phyloP scores from a whole-genome alignment of 2,329 filamentous ascomycete species.

The Myriosclerotinia duriaeana region DNA sequence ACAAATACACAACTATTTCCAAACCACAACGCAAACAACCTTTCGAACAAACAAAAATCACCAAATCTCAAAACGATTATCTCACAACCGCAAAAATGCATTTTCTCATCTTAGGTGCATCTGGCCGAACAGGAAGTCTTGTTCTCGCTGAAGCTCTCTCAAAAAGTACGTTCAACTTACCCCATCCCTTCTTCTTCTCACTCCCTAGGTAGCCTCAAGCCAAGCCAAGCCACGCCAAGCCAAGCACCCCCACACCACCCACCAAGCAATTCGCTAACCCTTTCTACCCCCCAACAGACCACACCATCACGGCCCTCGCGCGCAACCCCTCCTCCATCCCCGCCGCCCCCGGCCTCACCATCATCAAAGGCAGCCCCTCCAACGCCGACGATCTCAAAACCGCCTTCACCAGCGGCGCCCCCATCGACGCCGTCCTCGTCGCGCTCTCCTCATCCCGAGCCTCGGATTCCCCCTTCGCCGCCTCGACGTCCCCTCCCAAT shows the following conservation, averaged over 20 bases:
- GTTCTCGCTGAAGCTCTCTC: conserved; percentile 45
- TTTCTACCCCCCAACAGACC: conserved; percentile 39
- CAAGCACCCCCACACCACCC: neutral
- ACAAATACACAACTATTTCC: neutral
- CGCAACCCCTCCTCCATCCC: conserved; percentile 43
- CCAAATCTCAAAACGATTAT: neutral
- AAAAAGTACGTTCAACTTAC: conserved; percentile 11
- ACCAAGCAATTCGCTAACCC: conserved; percentile 18
- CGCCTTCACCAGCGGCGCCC: conserved; percentile 29
- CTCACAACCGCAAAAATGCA: conserved; percentile 41
- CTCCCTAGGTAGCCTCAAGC: no score
- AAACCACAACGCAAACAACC: neutral
- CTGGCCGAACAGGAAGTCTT: conserved; percentile 49
- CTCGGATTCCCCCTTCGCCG: conserved; percentile 50
- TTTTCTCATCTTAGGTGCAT: conserved; percentile 48
- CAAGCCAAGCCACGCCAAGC: no score
- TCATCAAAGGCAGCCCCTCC: conserved; percentile 41
- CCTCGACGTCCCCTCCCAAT: conserved; percentile 24
- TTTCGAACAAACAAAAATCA: neutral
- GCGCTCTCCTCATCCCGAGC: conserved; percentile 50
- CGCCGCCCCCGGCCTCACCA: conserved; percentile 41
- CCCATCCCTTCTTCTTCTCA: neutral
- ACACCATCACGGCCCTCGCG: conserved; percentile 49
- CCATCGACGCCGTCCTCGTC: conserved; percentile 46
- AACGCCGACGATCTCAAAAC: neutral